phyloP scores from a whole-genome alignment of 257 asterid genomes.

The Buddleja alternifolia region DNA sequence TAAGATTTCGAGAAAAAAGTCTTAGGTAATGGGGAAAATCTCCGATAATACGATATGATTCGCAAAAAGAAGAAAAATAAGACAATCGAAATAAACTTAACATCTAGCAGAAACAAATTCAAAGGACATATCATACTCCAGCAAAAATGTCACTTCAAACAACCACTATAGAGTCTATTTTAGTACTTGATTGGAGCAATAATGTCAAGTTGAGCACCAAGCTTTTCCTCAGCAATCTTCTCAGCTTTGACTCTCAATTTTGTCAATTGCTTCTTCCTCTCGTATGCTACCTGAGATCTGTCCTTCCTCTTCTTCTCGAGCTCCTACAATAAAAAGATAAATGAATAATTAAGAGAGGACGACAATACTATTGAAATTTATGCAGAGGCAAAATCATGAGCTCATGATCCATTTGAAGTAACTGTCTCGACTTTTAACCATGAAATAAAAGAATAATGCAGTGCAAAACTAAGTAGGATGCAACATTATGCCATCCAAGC shows the following conservation, averaged over 20 bases:
- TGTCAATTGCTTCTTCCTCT: slow-evolving; percentile 49
- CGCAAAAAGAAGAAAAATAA: neutral
- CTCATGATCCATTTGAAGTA: neutral
- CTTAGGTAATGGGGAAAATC: neutral
- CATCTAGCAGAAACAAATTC: slow-evolving; percentile 25
- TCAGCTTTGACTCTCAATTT: slow-evolving; percentile 50
- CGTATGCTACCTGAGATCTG: slow-evolving; percentile 42
- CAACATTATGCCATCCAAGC: neutral
- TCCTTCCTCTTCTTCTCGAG: slow-evolving; percentile 60
- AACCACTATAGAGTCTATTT: slow-evolving; percentile 17
- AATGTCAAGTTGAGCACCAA: slow-evolving; percentile 45
- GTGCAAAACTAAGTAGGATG: neutral
- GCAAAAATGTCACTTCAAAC: slow-evolving; percentile 29
- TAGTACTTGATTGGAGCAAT: slow-evolving; percentile 49
- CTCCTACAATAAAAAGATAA: slow-evolving; percentile 33
- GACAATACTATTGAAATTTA: neutral
- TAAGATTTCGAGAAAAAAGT: neutral
- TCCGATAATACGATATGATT: neutral
- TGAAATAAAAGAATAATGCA: neutral
- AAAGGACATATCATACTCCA: slow-evolving; percentile 14
- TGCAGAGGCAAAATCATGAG: neutral
- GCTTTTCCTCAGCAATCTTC: slow-evolving; percentile 56
- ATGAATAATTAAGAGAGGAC: neutral
- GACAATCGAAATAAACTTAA: slow-evolving; percentile 8
- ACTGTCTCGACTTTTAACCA: neutral